phyloP scores from a whole-genome alignment of 371 early-diverging fungal species.

The Saksenaea vasiformis region DNA sequence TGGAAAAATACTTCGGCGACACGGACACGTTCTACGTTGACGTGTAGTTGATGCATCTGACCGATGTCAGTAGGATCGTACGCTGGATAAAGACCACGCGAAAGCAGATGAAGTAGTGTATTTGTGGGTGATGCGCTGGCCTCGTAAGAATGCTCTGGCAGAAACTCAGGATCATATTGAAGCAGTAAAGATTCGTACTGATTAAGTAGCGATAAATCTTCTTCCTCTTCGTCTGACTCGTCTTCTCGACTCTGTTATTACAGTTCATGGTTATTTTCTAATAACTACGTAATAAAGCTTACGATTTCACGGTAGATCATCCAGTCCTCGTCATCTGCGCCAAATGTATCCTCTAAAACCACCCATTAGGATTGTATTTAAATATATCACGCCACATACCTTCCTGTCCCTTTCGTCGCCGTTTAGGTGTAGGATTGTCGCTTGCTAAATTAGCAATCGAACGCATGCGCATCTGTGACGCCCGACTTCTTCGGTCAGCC shows the following conservation, averaged over 20 bases:
- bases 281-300: slow-evolving; percentile 33
- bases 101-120: slow-evolving; percentile 50
- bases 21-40: slow-evolving; percentile 86
- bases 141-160: slow-evolving; percentile 55
- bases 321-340: slow-evolving; percentile 94
- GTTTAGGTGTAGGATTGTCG: slow-evolving; percentile 54
- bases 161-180: slow-evolving; percentile 74
- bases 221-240: slow-evolving; percentile 85
- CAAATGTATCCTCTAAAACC: slow-evolving; percentile 82
- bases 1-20: slow-evolving; percentile 90
- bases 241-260: slow-evolving; percentile 72
- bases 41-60: slow-evolving; percentile 77
- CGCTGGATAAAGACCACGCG: slow-evolving; percentile 58
- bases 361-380: not conserved
- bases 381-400: slow-evolving; percentile 23
- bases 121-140: slow-evolving; percentile 50
- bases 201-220: slow-evolving; percentile 63
- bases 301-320: slow-evolving; percentile 87
- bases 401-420: slow-evolving; percentile 61
- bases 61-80: slow-evolving; percentile 69
- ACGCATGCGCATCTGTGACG: slow-evolving; percentile 83
- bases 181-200: slow-evolving; percentile 73
- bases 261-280: not conserved
- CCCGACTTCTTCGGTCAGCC: slow-evolving; percentile 82
- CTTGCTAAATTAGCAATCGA: slow-evolving; percentile 83